These are phyloP conservation scores for Quercus dentata DNA, from an alignment of 306 rosid species.

Conservation along the genomic window DNA sequence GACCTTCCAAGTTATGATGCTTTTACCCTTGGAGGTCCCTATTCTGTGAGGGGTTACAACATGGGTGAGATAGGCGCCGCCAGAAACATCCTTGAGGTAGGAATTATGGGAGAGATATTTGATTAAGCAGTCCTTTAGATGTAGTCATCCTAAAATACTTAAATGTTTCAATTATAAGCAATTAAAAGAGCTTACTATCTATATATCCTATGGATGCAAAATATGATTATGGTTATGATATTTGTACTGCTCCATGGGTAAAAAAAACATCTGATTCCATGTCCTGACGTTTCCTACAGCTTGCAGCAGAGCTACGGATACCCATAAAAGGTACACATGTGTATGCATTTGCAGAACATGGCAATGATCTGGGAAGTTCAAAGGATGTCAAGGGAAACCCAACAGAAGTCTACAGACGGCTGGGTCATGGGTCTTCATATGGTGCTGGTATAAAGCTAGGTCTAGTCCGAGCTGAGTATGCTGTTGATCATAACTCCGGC, in stretches of 20 bases:
- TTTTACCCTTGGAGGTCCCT: constrained; percentile 96
- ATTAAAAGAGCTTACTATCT: not conserved
- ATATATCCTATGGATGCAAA: not conserved
- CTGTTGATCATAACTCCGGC: constrained; percentile 90
- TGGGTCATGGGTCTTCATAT: constrained; percentile 88
- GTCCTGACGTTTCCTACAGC: constrained; percentile 39
- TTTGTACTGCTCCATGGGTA: not conserved
- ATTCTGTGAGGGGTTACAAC: constrained; percentile 95
- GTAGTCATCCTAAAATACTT: not conserved
- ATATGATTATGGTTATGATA: not conserved
- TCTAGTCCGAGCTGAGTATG: constrained; percentile 87
- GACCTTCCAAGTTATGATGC: constrained; percentile 99
- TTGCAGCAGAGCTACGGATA: constrained; percentile 86
- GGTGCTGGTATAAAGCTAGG: constrained; percentile 89
- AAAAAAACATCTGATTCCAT: constrained; percentile 11
- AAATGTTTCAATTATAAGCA: not conserved
- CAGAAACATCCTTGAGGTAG: constrained; percentile 92
- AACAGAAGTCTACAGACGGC: constrained; percentile 84
- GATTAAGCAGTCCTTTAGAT: not conserved
- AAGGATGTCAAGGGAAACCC: constrained; percentile 93
- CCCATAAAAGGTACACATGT: constrained; percentile 79
- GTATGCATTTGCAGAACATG: constrained; percentile 90
- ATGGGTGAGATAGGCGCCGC: constrained; percentile 98
- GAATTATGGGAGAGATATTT: constrained; percentile 2
- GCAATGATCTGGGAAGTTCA: constrained; percentile 90